Conservation (phyloP, 2,329 filamentous ascomycete species). For the Orbilia blumenaviensis region DNA sequence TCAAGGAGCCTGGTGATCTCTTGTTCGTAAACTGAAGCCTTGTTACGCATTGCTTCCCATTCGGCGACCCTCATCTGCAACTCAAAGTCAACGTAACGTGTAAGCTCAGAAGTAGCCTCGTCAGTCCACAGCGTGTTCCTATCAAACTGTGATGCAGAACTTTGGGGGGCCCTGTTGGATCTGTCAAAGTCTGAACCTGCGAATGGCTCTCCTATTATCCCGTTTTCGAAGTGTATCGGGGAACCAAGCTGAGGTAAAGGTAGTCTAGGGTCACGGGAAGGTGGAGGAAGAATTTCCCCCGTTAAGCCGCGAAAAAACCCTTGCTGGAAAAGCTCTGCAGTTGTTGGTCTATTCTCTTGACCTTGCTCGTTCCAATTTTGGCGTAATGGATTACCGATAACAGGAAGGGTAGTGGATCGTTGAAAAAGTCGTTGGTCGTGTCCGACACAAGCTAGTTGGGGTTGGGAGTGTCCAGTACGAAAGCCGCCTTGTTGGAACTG, state of each 20-base stretch:
- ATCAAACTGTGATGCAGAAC: not conserved
- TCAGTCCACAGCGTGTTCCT: not conserved
- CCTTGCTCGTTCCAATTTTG: not conserved
- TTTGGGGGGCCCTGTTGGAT: not conserved
- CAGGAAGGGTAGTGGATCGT: not conserved
- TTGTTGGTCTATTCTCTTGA: not conserved
- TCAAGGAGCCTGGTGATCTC: constrained; percentile 32
- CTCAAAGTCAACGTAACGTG: not conserved
- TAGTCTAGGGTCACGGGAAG: not conserved
- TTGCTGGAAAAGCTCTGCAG: not conserved
- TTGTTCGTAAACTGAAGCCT: constrained; percentile 14
- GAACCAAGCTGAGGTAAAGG: not conserved
- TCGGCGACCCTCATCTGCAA: constrained; percentile 1
- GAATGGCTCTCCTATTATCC: not conserved
- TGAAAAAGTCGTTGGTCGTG: not conserved
- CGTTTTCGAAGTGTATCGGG: not conserved
- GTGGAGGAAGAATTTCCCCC: not conserved
- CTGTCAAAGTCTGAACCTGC: not conserved
- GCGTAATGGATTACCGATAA: not conserved
- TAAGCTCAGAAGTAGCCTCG: not conserved
- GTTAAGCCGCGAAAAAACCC: not conserved
- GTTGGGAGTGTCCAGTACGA: not conserved
- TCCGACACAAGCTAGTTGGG: not conserved
- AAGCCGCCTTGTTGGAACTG: not conserved
- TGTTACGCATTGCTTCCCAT: constrained; percentile 22